Evolutionary conservation across 257 asterid species (phyloP).

Genomic region (Scutellaria baicalensis): DNA sequence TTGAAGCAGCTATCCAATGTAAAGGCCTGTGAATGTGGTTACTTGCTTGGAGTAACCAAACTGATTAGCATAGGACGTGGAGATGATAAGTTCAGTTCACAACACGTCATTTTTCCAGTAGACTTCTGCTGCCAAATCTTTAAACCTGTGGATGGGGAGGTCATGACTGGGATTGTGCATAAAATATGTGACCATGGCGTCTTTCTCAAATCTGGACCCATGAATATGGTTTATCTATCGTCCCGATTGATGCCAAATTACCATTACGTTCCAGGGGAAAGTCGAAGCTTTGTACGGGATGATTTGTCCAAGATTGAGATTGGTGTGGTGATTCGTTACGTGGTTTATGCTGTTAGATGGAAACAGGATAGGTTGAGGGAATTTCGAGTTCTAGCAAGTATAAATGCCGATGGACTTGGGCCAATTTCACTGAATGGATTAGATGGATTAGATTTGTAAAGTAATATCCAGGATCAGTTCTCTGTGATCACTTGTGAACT

Average conservation of each 20-base stretch:
- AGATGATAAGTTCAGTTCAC: slow-evolving; percentile 9
- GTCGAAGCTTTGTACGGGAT: slow-evolving; percentile 24
- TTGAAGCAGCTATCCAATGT: slow-evolving; percentile 25
- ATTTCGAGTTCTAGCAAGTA: slow-evolving; percentile 52
- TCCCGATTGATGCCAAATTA: slow-evolving; percentile 46
- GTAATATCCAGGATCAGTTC: not conserved
- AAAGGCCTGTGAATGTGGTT: slow-evolving; percentile 45
- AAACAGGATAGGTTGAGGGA: slow-evolving; percentile 30
- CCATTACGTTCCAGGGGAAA: slow-evolving; percentile 28
- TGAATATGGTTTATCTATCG: slow-evolving; percentile 51
- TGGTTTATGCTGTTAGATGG: slow-evolving; percentile 56
- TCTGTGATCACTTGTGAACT: not conserved
- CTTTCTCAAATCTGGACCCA: slow-evolving; percentile 72
- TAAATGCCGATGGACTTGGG: slow-evolving; percentile 60
- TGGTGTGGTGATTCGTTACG: slow-evolving; percentile 43
- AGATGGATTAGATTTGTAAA: slow-evolving; percentile 48
- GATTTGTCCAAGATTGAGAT: slow-evolving; percentile 61
- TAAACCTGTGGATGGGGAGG: slow-evolving; percentile 57
- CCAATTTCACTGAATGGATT: slow-evolving; percentile 59
- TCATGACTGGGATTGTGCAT: slow-evolving; percentile 50
- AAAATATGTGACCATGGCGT: slow-evolving; percentile 30
- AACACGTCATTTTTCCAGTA: slow-evolving; percentile 37
- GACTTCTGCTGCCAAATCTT: slow-evolving; percentile 41
- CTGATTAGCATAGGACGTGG: slow-evolving; percentile 50
- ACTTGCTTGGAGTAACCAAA: slow-evolving; percentile 58